Evolutionary conservation across 768 basidiomycete species (phyloP), one percentile per base, ranked within the genome.

Genomic region (Coprinopsis sp.): DNA sequence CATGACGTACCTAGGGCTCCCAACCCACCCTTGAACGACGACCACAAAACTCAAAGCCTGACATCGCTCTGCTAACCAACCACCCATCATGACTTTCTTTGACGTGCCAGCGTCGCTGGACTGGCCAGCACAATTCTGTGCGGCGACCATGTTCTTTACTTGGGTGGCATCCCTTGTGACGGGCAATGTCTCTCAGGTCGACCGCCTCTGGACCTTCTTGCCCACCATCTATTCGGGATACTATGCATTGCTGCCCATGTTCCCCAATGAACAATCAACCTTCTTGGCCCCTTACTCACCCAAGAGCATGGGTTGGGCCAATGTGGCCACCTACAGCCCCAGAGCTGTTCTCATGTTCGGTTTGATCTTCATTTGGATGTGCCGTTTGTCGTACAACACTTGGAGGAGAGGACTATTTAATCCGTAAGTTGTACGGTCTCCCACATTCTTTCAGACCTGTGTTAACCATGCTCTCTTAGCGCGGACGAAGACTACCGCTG

Each of bases 401-500:
- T 82, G 82, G 63, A 73, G 91, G 28, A 77, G 95, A 41, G 95
- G 90, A 3, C 70, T 95, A 5, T 91, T 91, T 58, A 74, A 64
- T 39, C 62, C 83, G 87, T 89, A 55, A 47, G 82, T 64, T n/a
- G 8, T 3, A 33, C 27, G 16, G 14, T 16, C 13, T 14, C 18
- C 37, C 33, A 7, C 18, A 33, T 24, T 31, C 13, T 25, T 24
- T 37, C 10, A 13, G 31, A 45, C 21, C 50, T 34, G 22, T 40
- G 33, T n/a, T n/a, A n/a, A n/a, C n/a, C n/a, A n/a, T 36, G 19
- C 5, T 46, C 4, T 49, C 29, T 22, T 48, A 90, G 87, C 6
- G 73, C 77, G 22, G 89, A 88, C 21, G 92, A 95, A 63, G 93
- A 96, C 63, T 97, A 97, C 58, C 85, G 95, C 22, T 97, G 94